These are phyloP conservation scores for Stylosanthes scabra DNA, from an alignment of 331 rosid species.

Conservation along the genomic window DNA sequence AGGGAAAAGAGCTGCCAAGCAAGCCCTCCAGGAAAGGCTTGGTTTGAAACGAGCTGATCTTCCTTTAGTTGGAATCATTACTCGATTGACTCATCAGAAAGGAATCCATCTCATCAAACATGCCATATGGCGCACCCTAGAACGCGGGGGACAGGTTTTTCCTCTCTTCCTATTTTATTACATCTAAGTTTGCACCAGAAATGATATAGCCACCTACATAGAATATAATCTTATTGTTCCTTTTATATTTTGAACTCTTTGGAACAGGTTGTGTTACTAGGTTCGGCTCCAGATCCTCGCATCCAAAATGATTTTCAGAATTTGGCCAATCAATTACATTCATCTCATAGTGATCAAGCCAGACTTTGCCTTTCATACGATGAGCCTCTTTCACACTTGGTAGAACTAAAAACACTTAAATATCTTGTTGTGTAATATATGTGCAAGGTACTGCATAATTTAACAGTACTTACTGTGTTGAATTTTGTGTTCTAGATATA, in stretches of 20 bases:
- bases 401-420: slow-evolving; percentile 39
- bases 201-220: slow-evolving; percentile 21
- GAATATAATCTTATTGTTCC: slow-evolving; percentile 6
- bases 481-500: slow-evolving; percentile 64
- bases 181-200: slow-evolving; percentile 9
- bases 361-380: slow-evolving; percentile 86
- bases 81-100: slow-evolving; percentile 91
- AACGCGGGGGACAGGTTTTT: slow-evolving; percentile 85
- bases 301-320: slow-evolving; percentile 87
- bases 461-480: slow-evolving; percentile 18
- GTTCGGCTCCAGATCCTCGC: slow-evolving; percentile 97
- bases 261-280: slow-evolving; percentile 83
- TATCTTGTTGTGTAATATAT: slow-evolving; percentile 19
- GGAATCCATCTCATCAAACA: slow-evolving; percentile 97
- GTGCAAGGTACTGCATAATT: slow-evolving; percentile 31
- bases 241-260: slow-evolving; percentile 11
- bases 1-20: slow-evolving; percentile 87
- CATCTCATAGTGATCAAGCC: slow-evolving; percentile 64
- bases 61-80: slow-evolving; percentile 80
- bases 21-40: slow-evolving; percentile 81
- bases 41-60: slow-evolving; percentile 69
- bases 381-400: slow-evolving; percentile 97
- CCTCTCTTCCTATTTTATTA: slow-evolving; percentile 5
- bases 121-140: slow-evolving; percentile 75
- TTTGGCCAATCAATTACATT: slow-evolving; percentile 75